A percentile compares a stretch with the other conserved stretches of the same genome.
Conservation (phyloP, 1,284 basidiomycete genomes). For the Fomes fomentarius region DNA sequence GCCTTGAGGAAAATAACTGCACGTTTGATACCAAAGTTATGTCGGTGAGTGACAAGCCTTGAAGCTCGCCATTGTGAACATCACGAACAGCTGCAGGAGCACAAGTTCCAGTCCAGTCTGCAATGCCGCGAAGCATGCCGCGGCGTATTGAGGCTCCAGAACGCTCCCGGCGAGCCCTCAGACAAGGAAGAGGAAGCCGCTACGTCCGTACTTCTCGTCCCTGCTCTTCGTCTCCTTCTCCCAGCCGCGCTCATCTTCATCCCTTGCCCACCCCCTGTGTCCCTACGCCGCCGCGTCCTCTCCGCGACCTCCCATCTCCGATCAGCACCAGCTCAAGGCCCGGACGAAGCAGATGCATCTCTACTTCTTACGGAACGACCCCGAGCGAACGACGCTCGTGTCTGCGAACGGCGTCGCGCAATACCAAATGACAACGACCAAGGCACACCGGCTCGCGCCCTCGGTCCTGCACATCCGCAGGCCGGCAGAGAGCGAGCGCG, state of each 20-base stretch:
- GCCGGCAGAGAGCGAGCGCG: slow-evolving; percentile 37
- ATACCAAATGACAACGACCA: slow-evolving; percentile 47
- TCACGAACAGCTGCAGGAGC: too few species aligned
- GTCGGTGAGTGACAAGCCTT: too few species aligned
- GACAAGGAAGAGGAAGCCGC: slow-evolving; percentile 8
- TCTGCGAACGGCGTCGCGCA: slow-evolving; percentile 52
- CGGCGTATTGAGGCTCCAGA: not conserved
- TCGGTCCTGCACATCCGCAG: slow-evolving; percentile 43
- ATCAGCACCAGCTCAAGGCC: not conserved
- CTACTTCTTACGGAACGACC: slow-evolving; percentile 53
- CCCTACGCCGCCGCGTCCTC: too few species aligned
- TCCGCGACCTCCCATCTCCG: not conserved
- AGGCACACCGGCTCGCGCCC: slow-evolving; percentile 33
- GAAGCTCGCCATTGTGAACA: too few species aligned
- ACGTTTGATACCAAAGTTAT: too few species aligned
- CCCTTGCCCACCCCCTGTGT: not conserved
- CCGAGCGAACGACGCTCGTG: slow-evolving; percentile 49
- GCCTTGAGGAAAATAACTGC: too few species aligned
- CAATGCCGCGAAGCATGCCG: too few species aligned
- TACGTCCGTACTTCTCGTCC: not conserved
- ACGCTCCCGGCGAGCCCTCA: not conserved
- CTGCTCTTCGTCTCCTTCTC: not conserved
- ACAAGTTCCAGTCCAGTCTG: too few species aligned
- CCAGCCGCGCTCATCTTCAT: not conserved
- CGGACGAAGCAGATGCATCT: slow-evolving; percentile 44